phyloP scores from a whole-genome alignment of 345 rosid genomes.

The Euphorbia peplus region DNA sequence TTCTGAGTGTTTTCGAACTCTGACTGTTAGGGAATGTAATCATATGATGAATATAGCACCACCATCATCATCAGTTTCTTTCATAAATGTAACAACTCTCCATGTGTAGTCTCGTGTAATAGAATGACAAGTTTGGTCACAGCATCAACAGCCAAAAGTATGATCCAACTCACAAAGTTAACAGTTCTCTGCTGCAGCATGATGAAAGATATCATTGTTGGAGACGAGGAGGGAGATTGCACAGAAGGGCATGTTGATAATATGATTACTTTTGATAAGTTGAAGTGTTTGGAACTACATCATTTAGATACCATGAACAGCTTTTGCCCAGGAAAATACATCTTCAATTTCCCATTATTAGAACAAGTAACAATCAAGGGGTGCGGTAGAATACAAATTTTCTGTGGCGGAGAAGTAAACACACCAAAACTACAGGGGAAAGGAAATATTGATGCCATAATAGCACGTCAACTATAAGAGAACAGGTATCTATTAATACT shows the following conservation, averaged over 20 bases:
- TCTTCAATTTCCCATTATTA: not conserved
- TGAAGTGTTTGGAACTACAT: not conserved
- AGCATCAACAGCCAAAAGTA: not conserved
- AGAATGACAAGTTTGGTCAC: not conserved
- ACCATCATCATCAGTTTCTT: not conserved
- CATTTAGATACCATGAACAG: conserved; percentile 5
- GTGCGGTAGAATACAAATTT: not conserved
- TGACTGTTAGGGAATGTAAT: not conserved
- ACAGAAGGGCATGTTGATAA: not conserved
- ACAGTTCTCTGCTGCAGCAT: not conserved
- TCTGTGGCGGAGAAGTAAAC: not conserved
- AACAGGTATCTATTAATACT: too few relatives aligned
- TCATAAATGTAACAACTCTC: not conserved
- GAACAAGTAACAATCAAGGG: not conserved
- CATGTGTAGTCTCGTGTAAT: not conserved
- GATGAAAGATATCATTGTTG: not conserved
- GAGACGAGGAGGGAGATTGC: not conserved
- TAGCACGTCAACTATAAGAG: not conserved
- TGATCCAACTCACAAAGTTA: not conserved
- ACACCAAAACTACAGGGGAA: not conserved
- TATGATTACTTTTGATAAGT: conserved; percentile 9
- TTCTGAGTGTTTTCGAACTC: conserved; percentile 5
- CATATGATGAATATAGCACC: not conserved
- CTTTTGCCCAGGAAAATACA: not conserved
- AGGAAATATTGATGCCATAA: not conserved